A percentile compares a stretch with the other conserved stretches of the same genome.
These are phyloP conservation scores for Tilletia setariae DNA, from an alignment of 1,284 basidiomycete genomes.

Conservation along the genomic window DNA sequence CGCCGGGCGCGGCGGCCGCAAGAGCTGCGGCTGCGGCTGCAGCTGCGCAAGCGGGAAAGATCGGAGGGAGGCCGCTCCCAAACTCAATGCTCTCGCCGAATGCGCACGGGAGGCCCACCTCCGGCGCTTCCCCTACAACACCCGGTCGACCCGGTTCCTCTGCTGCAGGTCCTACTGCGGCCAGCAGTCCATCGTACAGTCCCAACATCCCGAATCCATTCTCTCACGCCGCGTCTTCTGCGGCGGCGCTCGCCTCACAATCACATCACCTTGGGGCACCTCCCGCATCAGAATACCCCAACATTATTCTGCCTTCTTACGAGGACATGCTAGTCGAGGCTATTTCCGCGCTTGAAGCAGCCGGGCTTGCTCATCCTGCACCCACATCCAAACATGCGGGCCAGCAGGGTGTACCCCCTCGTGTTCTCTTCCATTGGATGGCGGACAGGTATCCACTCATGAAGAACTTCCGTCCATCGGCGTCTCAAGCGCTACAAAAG, in stretches of 20 bases:
- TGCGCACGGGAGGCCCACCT: no score
- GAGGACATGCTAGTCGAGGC: conserved; percentile 50
- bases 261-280: background rate
- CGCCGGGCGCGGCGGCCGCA: no score
- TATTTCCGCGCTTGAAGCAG: conserved; percentile 33
- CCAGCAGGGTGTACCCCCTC: conserved; percentile 27
- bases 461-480: conserved; percentile 52
- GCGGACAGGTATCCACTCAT: conserved; percentile 46
- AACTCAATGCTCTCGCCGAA: no score
- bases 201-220: no score
- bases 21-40: no score
- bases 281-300: conserved; percentile 13
- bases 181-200: no score
- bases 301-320: conserved; percentile 44
- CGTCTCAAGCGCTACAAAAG: conserved; percentile 50
- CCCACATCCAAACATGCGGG: conserved; percentile 14
- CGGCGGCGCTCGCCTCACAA: background rate
- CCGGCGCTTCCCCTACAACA: no score
- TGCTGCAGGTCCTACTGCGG: no score
- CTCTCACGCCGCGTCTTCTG: no score
- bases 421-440: conserved; percentile 47
- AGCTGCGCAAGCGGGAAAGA: no score
- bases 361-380: conserved; percentile 25
- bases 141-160: no score
- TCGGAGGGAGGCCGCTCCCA: no score